These are phyloP conservation scores for Ceriops decandra DNA, from an alignment of 345 rosid species.

Conservation along the genomic window DNA sequence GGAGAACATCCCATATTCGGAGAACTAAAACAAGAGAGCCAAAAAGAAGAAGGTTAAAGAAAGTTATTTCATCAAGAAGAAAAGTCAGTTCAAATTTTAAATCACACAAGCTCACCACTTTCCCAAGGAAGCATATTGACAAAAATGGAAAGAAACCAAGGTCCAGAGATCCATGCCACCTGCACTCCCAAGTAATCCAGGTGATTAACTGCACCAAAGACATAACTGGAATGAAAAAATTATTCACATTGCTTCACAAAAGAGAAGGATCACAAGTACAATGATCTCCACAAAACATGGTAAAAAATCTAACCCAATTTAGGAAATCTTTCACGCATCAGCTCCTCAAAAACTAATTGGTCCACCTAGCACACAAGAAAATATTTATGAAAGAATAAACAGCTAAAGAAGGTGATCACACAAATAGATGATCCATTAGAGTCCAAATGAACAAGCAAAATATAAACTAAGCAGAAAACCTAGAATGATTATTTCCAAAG, in stretches of 20 bases:
- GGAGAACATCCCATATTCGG: slow-evolving; percentile 95
- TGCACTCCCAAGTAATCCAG: slow-evolving; percentile 99
- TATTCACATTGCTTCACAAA: slow-evolving; percentile 29
- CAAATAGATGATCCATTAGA: slow-evolving; percentile 2
- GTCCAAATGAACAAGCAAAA: slow-evolving; percentile 11
- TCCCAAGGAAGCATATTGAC: slow-evolving; percentile 98
- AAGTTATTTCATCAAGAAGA: slow-evolving; percentile 4
- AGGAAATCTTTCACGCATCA: slow-evolving; percentile 91
- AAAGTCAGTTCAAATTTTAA: slow-evolving; percentile 5
- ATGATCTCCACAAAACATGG: slow-evolving; percentile 6
- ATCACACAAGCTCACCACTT: slow-evolving; percentile 52
- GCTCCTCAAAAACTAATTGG: slow-evolving; percentile 93
- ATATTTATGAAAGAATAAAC: slow-evolving; percentile 8
- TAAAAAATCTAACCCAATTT: slow-evolving; percentile 72
- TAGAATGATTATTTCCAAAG: slow-evolving; percentile 11
- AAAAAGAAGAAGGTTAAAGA: slow-evolving; percentile 7
- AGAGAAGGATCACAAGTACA: slow-evolving; percentile 15
- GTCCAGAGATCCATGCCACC: slow-evolving; percentile 93
- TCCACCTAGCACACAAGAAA: slow-evolving; percentile 59
- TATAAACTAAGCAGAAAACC: slow-evolving; percentile 3
- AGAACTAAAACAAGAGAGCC: slow-evolving; percentile 52
- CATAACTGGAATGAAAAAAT: slow-evolving; percentile 43
- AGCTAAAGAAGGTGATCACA: background rate
- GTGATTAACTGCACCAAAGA: slow-evolving; percentile 92
- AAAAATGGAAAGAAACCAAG: slow-evolving; percentile 98